Conservation (phyloP, 345 rosid species). For the Lumnitzera littorea region DNA sequence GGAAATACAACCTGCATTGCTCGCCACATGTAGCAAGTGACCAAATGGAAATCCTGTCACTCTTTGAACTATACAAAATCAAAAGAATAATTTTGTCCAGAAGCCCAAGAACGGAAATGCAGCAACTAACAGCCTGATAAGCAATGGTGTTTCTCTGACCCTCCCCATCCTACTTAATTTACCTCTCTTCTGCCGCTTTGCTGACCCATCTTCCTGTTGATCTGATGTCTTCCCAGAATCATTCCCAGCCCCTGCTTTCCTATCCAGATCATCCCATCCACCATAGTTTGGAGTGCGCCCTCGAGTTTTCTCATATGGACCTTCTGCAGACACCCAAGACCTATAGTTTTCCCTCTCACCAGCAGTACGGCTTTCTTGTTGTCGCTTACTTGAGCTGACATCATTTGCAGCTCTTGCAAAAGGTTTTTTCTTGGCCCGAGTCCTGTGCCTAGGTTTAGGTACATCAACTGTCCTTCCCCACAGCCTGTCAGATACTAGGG, state of each 20-base stretch:
- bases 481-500: conserved; percentile 48
- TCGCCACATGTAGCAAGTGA: too few species aligned
- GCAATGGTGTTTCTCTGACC: conserved; percentile 58
- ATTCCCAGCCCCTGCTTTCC: conserved; percentile 9
- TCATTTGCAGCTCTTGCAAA: conserved; percentile 24
- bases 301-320: conserved; percentile 12
- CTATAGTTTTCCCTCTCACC: conserved; percentile 36
- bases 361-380: conserved; percentile 19
- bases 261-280: conserved; percentile 86
- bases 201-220: conserved; percentile 11
- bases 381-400: conserved; percentile 16
- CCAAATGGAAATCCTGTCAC: too few species aligned
- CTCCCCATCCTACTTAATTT: conserved; percentile 46
- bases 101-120: conserved; percentile 70
- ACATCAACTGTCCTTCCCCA: conserved; percentile 34
- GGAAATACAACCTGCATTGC: too few species aligned
- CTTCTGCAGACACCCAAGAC: conserved; percentile 51
- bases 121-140: conserved; percentile 56
- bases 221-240: background rate
- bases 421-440: conserved; percentile 31
- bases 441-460: conserved; percentile 25
- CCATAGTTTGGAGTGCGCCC: conserved; percentile 29
- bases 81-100: conserved; percentile 57
- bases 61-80: conserved; percentile 13
- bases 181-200: conserved; percentile 21